These are phyloP conservation scores for Daldinia bambusicola DNA, from an alignment of 495 filamentous ascomycete genomes.

Conservation along the genomic window DNA sequence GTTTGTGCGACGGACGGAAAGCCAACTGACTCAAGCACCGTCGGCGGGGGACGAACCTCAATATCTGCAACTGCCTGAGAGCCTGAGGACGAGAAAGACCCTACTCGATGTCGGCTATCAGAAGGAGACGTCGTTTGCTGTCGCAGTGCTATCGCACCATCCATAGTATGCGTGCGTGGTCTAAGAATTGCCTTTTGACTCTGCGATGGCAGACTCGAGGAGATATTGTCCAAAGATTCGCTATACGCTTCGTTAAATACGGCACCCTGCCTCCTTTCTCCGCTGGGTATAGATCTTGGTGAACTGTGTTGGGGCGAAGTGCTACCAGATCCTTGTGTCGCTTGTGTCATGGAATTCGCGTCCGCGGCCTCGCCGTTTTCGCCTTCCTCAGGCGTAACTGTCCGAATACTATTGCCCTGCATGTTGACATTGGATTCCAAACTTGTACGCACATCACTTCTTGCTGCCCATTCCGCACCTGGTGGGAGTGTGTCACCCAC, in stretches of 20 bases:
- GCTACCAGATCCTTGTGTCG: conserved; percentile 48
- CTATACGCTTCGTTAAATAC: conserved; percentile 63
- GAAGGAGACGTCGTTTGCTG: conserved; percentile 51
- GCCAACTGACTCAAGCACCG: conserved; percentile 52
- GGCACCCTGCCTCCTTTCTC: conserved; percentile 58
- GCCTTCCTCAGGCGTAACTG: conserved; percentile 64
- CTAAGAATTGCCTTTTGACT: conserved; percentile 50
- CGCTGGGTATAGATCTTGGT: conserved; percentile 56
- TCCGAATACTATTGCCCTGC: conserved; percentile 56
- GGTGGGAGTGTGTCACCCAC: conserved; percentile 45
- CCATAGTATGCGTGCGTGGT: conserved; percentile 64
- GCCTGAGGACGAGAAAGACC: conserved; percentile 64
- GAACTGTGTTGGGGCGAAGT: conserved; percentile 54
- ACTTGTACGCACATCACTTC: conserved; percentile 36
- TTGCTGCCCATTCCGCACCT: conserved; percentile 40
- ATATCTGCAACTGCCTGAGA: conserved; percentile 53
- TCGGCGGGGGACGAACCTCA: conserved; percentile 52
- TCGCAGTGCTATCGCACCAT: conserved; percentile 56
- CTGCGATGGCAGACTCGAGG: conserved; percentile 52
- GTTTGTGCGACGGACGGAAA: conserved; percentile 50
- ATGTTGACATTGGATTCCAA: conserved; percentile 37
- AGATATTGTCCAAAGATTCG: conserved; percentile 53
- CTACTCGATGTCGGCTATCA: conserved; percentile 61
- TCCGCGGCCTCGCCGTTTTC: conserved; percentile 47
- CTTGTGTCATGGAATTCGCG: conserved; percentile 42